Conservation (phyloP, 179 eudicot species). For the Beta corolliflora region DNA sequence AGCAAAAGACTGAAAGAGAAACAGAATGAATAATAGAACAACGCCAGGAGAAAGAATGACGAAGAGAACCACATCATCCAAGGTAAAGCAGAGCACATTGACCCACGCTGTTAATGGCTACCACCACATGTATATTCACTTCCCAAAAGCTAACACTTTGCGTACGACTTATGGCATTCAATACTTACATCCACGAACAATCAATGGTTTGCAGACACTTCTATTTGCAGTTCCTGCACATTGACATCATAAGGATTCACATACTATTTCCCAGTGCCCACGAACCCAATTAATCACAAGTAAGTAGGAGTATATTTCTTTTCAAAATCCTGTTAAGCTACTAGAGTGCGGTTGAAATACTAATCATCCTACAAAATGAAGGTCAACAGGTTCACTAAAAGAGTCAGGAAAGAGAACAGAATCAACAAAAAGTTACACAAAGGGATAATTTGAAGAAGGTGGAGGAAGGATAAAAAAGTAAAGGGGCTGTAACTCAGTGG, state of each 20-base stretch:
- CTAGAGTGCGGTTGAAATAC: neutral
- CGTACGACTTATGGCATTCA: no score
- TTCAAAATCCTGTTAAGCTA: neutral
- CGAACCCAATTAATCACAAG: neutral
- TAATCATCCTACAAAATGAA: neutral
- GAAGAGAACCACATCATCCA: neutral
- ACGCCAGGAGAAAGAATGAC: neutral
- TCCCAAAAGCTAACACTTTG: neutral
- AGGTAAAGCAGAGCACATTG: neutral
- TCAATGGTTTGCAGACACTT: neutral
- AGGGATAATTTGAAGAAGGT: no score
- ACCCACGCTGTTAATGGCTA: neutral
- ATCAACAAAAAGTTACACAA: no score
- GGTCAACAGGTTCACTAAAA: no score
- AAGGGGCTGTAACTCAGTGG: no score
- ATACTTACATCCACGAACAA: slow-evolving; percentile 12
- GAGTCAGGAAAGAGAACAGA: neutral
- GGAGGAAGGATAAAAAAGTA: no score
- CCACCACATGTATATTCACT: neutral
- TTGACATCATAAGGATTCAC: slow-evolving; percentile 2
- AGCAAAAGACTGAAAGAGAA: no score
- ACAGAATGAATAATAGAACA: no score
- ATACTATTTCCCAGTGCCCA: slow-evolving; percentile 1
- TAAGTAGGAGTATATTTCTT: neutral
- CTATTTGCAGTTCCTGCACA: slow-evolving; percentile 11